phyloP scores from a whole-genome alignment of 2,329 filamentous ascomycete genomes.

The Fusarium sp. region DNA sequence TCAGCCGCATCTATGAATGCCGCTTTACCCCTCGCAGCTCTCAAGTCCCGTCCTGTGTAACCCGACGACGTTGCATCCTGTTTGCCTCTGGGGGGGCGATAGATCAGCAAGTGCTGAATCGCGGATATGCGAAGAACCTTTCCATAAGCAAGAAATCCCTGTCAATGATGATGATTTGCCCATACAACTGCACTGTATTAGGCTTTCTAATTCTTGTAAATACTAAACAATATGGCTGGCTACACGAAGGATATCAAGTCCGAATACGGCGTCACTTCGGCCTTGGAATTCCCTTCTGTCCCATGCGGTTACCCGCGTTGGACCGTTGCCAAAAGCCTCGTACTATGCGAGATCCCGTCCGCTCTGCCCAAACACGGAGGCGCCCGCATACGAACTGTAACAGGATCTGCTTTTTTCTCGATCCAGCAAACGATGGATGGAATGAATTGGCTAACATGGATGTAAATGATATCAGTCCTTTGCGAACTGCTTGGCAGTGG shows the following conservation, averaged over 20 bases:
- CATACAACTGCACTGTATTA: background rate
- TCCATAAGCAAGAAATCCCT: background rate
- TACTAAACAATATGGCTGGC: conserved; percentile 23
- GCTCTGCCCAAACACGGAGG: conserved; percentile 35
- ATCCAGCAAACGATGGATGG: conserved; percentile 12
- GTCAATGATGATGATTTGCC: background rate
- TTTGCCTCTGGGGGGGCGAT: background rate
- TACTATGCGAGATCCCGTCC: conserved; percentile 40
- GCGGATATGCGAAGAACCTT: background rate
- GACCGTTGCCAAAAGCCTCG: conserved; percentile 27
- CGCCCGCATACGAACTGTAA: conserved; percentile 20
- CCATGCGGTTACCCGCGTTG: conserved; percentile 25
- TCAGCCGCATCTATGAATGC: conserved; percentile 20
- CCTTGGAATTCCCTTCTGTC: conserved; percentile 11
- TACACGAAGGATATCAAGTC: conserved; percentile 27
- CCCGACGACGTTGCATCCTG: conserved; percentile 15
- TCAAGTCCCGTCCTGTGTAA: conserved; percentile 36
- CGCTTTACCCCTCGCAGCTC: conserved; percentile 34
- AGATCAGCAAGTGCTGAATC: conserved; percentile 8
- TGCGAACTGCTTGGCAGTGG: background rate
- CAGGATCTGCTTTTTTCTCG: conserved; percentile 24
- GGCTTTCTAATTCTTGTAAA: conserved; percentile 12
- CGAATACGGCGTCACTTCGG: conserved; percentile 41
- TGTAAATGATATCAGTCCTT: background rate
- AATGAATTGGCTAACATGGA: background rate